These are phyloP conservation scores for Salix brachista DNA, from an alignment of 345 rosid genomes.

Conservation along the genomic window DNA sequence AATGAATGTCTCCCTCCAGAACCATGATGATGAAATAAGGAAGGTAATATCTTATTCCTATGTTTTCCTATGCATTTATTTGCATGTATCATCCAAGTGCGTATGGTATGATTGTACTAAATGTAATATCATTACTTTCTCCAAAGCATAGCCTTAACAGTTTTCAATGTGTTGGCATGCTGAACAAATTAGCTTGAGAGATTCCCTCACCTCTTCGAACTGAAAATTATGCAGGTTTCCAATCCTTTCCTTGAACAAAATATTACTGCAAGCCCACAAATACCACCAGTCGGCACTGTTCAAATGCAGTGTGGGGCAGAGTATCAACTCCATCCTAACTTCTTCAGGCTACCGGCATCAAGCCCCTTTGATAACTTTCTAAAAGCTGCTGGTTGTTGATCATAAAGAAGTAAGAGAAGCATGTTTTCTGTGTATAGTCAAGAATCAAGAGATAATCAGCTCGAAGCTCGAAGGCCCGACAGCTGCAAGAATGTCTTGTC, in stretches of 20 bases:
- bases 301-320: constrained; percentile 39
- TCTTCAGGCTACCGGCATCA: constrained; percentile 52
- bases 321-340: constrained; percentile 38
- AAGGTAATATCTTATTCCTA: constrained; percentile 27
- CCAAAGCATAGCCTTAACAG: neutral
- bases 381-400: constrained; percentile 80
- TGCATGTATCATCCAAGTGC: neutral
- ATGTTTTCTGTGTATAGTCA: neutral
- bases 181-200: too few species aligned
- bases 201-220: neutral
- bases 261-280: constrained; percentile 17
- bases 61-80: neutral
- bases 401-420: neutral
- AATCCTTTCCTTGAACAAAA: constrained; percentile 44
- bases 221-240: constrained; percentile 45
- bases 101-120: neutral
- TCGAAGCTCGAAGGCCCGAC: neutral
- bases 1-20: constrained; percentile 26
- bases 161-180: neutral
- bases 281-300: constrained; percentile 5
- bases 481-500: neutral
- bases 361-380: constrained; percentile 67
- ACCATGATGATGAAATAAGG: constrained; percentile 23
- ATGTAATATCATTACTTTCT: neutral
- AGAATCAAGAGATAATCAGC: neutral